Evolutionary conservation across 768 basidiomycete genomes (phyloP).

Genomic region (Leucogyrophana mollusca): DNA sequence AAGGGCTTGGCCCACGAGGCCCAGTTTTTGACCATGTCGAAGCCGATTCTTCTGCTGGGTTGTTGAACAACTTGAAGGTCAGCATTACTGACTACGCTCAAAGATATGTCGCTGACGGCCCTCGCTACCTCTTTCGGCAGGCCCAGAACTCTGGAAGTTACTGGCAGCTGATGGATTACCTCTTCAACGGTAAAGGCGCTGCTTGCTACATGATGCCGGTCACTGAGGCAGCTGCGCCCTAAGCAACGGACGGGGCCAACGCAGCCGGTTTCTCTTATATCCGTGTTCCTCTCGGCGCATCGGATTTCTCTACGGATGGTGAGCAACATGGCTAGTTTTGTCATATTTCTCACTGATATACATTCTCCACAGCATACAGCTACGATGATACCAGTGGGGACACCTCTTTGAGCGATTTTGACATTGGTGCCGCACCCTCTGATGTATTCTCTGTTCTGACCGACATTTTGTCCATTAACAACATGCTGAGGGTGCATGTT

Average conservation of each 20-base stretch:
- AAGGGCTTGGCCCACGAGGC: background rate
- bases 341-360: background rate
- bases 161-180: slow-evolving; percentile 52
- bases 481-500: slow-evolving; percentile 51
- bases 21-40: slow-evolving; percentile 6
- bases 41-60: slow-evolving; percentile 73
- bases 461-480: slow-evolving; percentile 63
- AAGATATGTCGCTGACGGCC: background rate
- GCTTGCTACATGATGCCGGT: background rate
- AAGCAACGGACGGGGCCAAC: slow-evolving; percentile 56
- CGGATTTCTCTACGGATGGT: slow-evolving; percentile 68
- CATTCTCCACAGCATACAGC: slow-evolving; percentile 50
- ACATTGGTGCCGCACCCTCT: slow-evolving; percentile 55
- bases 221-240: background rate
- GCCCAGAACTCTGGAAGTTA: slow-evolving; percentile 53
- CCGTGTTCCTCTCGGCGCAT: slow-evolving; percentile 68
- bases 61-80: slow-evolving; percentile 67
- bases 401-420: slow-evolving; percentile 55
- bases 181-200: slow-evolving; percentile 48
- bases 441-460: slow-evolving; percentile 60
- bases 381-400: slow-evolving; percentile 65
- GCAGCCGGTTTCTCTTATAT: slow-evolving; percentile 70
- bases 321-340: slow-evolving; percentile 10
- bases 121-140: slow-evolving; percentile 25
- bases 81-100: background rate